Evolutionary conservation across 2,329 filamentous ascomycete species (phyloP), one percentile per base, ranked within the genome.

Genomic region (Phaeosphaeriaceae sp.): DNA sequence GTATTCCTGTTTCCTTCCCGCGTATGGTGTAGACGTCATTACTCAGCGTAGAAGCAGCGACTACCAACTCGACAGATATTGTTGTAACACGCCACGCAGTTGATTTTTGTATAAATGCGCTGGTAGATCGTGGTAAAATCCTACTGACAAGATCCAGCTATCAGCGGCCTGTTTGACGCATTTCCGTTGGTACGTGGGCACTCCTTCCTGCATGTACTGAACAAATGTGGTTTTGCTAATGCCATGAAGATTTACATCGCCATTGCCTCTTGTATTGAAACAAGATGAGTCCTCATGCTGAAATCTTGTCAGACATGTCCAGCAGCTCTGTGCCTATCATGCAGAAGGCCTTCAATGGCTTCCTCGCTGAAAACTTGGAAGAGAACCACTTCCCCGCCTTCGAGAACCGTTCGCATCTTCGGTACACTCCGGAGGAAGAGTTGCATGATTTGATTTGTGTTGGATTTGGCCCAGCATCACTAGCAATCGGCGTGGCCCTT

Each of bases 401-500:
- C 18, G 65, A 66, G 44, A 73, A 70, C 48, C 62, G 67, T 29
- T 81, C 80, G 9, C 74, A 77, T 50, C 75, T 88, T 13, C 77
- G 73, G 42, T 75, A 81, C n/a, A 79, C 82, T 2, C 74, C 79
- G 20, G 72, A 81, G 44, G 82, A 87, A 56, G 83, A 89, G 41
- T 77, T 91, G 26, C 87, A 92, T 70, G 93, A 97, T 72, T 79
- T 97, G 44, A 79, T 97, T 60, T 96, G 92, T 73, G 85, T 96
- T 47, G 93, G 93, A 18, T 97, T 97, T 69, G 93, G 93, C 6
- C 93, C 93, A 16, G 93, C 93, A 21, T 94, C 91, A 52, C 81
- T 97, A 29, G 88, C 92, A 15, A 88, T 97, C 54, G 93, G 90
- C 12, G 88, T 96, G 48, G 92, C 94, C 18, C 82, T 97, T 34